Percentiles rank a stretch among this genome's conserved stretches.
These are phyloP conservation scores for Babesia ovata DNA, from an alignment of 169 alveolate genomes.

Conservation along the genomic window DNA sequence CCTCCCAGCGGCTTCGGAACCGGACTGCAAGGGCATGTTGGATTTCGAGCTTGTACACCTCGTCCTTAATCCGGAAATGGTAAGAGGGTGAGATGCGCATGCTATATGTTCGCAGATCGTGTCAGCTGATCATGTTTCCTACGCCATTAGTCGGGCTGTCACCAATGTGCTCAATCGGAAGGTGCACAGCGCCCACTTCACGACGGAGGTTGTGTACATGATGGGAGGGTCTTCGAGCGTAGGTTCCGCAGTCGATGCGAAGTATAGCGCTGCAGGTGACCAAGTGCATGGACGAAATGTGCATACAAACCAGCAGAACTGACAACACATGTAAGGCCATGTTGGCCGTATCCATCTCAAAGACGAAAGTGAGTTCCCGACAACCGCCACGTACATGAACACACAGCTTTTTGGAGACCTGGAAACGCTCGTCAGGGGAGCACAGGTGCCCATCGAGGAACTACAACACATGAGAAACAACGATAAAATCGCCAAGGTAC, in stretches of 20 bases:
- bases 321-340: slow-evolving; percentile 23
- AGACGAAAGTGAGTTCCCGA: slow-evolving; percentile 18
- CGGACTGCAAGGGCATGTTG: slow-evolving; percentile 8
- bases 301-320: slow-evolving; percentile 7
- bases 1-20: background rate
- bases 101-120: slow-evolving; percentile 15
- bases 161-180: slow-evolving; percentile 54
- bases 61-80: slow-evolving; percentile 54
- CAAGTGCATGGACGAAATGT: slow-evolving; percentile 51
- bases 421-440: slow-evolving; percentile 33
- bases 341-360: slow-evolving; percentile 26
- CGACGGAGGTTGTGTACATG: slow-evolving; percentile 61
- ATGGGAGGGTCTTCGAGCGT: slow-evolving; percentile 64
- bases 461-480: slow-evolving; percentile 26
- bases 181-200: slow-evolving; percentile 38
- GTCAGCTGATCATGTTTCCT: slow-evolving; percentile 50
- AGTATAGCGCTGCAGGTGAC: slow-evolving; percentile 27
- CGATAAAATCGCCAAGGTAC: slow-evolving; percentile 36
- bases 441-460: slow-evolving; percentile 21
- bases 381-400: background rate
- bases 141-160: slow-evolving; percentile 54
- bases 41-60: slow-evolving; percentile 43
- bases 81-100: background rate
- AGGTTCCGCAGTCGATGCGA: background rate
- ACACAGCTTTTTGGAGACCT: slow-evolving; percentile 26